Conservation (phyloP, 176 grass and related monocot genomes). For the Dendrocalamus sinicus region DNA sequence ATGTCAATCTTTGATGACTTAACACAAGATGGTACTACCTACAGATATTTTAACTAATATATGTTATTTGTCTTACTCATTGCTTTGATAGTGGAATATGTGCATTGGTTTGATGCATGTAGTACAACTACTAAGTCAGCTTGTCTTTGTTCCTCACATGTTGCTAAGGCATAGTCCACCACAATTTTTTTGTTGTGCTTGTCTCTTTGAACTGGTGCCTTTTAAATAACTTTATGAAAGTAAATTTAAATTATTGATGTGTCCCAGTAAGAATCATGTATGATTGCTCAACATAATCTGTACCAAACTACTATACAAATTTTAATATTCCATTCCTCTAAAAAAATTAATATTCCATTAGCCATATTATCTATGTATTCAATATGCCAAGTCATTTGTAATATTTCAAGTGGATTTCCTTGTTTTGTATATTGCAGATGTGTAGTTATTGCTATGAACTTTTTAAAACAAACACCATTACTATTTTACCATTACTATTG, state of each 20-base stretch:
- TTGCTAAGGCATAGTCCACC: background rate
- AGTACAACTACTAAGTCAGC: background rate
- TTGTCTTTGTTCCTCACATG: background rate
- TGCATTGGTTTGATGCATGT: background rate
- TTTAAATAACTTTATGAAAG: background rate
- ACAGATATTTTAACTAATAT: background rate
- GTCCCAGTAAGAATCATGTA: background rate
- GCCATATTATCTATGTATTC: background rate
- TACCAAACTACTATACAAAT: background rate
- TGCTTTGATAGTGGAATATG: background rate
- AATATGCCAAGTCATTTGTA: background rate
- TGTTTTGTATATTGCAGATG: background rate
- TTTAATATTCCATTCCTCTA: background rate
- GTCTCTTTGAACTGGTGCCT: background rate
- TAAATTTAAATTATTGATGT: background rate
- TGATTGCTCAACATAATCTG: background rate
- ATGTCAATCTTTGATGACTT: constrained; percentile 88
- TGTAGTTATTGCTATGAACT: background rate
- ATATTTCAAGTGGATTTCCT: background rate
- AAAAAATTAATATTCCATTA: background rate
- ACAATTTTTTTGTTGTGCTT: background rate
- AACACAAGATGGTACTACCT: constrained; percentile 71
- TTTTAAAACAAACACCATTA: no score
- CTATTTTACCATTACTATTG: background rate
- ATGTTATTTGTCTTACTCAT: background rate